Evolutionary conservation across 176 grass and related monocot species (phyloP), one percentile per base, ranked within the genome.

Genomic region (Melocanna baccifera): DNA sequence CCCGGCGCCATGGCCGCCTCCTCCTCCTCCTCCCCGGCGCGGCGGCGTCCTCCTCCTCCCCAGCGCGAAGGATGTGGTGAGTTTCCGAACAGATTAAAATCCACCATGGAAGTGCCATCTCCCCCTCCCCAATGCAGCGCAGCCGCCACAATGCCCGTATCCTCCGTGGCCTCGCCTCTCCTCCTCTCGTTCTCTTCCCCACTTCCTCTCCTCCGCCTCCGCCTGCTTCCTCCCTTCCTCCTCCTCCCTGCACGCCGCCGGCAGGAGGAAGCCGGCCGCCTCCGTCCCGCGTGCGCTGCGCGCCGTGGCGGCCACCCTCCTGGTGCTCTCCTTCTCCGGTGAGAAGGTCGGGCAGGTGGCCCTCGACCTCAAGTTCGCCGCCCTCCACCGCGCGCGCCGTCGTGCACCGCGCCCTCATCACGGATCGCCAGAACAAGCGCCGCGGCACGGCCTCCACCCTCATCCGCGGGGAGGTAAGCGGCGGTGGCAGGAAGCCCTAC

Each of bases 391-490:
- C 93, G 63, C 91, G 89, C 77, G 93, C 91, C 70, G 87, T 99
- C 70, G 96, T 99, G 73, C 96, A 99, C 78, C 91, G 96, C 68
- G 93, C 77, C 67, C 63, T 99, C 86, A 78, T 99, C 83, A 90
- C 96, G 73, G 96, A 94, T 89, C 93, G 83, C 73, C 96, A 94
- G 91, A 99, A 99, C 88, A 85, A 81, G 76, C 93, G 96, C 9
- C 93, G 93, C 7, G 96, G 96, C 77, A 96, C 96, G 8, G 96
- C 96, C 45, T 96, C 93, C 83, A 99, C 96, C 48, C 86, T 99
- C 77, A 99, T 93, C 72, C 96, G 96, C 78, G 86, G 77, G 0
- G 96, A 96, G 91, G 96, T 99, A 19, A 6, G 96, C 0, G 96
- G 96, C 1, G 93, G 96, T 5, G 96, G 96, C 53, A 87, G 48